Base-by-base conservation (phyloP, 495 filamentous ascomycete genomes). In the Podospora pseudopauciseta region DNA sequence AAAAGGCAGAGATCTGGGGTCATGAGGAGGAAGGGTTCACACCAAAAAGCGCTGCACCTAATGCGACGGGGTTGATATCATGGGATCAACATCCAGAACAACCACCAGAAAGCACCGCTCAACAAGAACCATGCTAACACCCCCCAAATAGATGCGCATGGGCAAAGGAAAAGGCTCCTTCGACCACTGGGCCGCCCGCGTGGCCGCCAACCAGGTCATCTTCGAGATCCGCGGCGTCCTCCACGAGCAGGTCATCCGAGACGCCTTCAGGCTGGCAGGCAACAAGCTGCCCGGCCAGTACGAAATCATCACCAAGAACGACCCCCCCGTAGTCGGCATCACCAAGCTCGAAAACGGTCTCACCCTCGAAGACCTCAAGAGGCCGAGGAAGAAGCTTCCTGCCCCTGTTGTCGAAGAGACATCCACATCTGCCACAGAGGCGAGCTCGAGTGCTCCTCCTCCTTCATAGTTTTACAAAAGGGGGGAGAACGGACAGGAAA, bases 111-210 rank as follows among this genome's bases (percentile, higher is more conserved):
- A 23, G 23, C 23, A 23, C 23, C 23, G 23, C 23, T 23, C 23
- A 23, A 23, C 23, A 23, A 23, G 23, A 23, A 23, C 23, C 23
- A 23, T 23, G 63, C 74, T 77, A 66, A 77, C 67, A 19, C 73
- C 57, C 3, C 34, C 49, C 5, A 58, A 23, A 23, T 63, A 88
- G 86, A 80, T 89, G 71, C 89, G 96, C 84, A 99, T 99, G 95
- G 96, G 95, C 80, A 98, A 97, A 82, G 95, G 95, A 78, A 99
- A 98, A 81, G 95, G 95, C 71, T 90, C 88, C 70, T 97, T 98
- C 79, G 95, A 98, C 80, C 91, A 95, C 80, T 99, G 95, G 95
- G 92, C 94, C 30, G 84, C 90, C 18, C 88, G 94, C 73, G 87
- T 97, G 68, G 88, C 91, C 15, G 91, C 97, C 66, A 94, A 90